Evolutionary conservation across 2,329 filamentous ascomycete species (phyloP), one percentile per base, ranked within the genome.

Genomic region (Diaporthe vexans): DNA sequence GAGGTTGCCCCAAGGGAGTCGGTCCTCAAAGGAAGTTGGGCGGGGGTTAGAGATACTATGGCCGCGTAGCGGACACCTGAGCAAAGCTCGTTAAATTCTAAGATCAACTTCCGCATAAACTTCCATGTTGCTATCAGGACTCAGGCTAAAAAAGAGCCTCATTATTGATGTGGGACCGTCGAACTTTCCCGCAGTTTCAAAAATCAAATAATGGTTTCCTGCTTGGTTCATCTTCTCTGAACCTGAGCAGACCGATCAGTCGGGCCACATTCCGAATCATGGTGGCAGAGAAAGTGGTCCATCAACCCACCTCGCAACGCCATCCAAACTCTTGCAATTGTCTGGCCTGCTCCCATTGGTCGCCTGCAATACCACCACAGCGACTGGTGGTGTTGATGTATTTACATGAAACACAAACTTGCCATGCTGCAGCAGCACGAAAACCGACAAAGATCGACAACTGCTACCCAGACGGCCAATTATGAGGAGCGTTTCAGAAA

Each of bases 351-450:
- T 24, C 43, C 11, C 3, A 51, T 65, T 65, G 43, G 61, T 35
- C 43, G 15, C 11, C 7, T 37, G 43, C 61, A 17, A 17, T 43
- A 19, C 11, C 1, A 17, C 29, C 43, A 51, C 17, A 0, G 17
- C 46, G 0, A 35, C 15, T 35, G 19, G 24, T 51, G 21, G 11
- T 65, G 11, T 51, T 11, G 26, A 65, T 35, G 24, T 24, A 6
- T 63, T 29, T 63, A 63, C 10, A 46, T 63, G 58, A 63, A 63
- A 63, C 58, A n/a, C 15, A 26, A 13, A 46, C 11, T 17, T 29
- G 7, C 4, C 5, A 46, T 29, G 58, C 58, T 15, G n/a, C 19
- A 29, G 29, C 24, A 46, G 26, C 0, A 11, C 3, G 24, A 29
- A 17, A 29, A 46, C 9, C 19, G 58, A 63, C 24, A 46, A 63